Conservation (phyloP, 2,329 filamentous ascomycete genomes). For the Apiospora sp. region DNA sequence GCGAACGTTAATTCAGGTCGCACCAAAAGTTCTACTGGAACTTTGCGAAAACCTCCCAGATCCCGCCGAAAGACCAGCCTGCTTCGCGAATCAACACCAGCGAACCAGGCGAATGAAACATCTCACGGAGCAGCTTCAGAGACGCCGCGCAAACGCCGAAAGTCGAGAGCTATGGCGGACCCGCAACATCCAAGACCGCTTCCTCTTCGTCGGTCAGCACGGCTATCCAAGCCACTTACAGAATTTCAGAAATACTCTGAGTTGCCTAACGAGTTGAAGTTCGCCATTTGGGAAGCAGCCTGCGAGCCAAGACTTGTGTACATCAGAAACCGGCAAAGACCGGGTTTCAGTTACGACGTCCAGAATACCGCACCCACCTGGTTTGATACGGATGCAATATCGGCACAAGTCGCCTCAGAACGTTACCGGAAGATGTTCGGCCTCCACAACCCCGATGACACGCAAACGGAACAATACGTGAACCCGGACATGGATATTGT, state of each 20-base stretch:
- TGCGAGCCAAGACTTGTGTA: constrained; percentile 39
- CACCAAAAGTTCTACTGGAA: background rate
- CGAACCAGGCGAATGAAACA: background rate
- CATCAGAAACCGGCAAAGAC: constrained; percentile 39
- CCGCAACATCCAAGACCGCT: background rate
- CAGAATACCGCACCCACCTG: constrained; percentile 38
- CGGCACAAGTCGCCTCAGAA: constrained; percentile 33
- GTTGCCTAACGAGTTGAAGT: constrained; percentile 39
- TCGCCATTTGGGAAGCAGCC: constrained; percentile 43
- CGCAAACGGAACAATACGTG: constrained; percentile 33
- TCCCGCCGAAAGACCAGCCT: background rate
- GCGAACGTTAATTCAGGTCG: background rate
- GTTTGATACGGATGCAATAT: constrained; percentile 37
- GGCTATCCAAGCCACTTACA: constrained; percentile 39
- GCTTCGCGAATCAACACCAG: background rate
- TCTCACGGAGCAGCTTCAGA: background rate
- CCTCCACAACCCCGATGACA: constrained; percentile 22
- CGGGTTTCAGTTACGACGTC: constrained; percentile 26
- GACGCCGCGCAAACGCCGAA: background rate
- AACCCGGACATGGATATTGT: constrained; percentile 39
- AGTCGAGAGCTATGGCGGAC: background rate
- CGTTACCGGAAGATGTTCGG: constrained; percentile 38
- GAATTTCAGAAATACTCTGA: constrained; percentile 38
- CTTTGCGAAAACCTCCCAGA: background rate
- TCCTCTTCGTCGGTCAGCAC: constrained; percentile 38